Evolutionary conservation across 176 grass and related monocot genomes (phyloP).

Genomic region (Puccinellia tenuiflora): DNA sequence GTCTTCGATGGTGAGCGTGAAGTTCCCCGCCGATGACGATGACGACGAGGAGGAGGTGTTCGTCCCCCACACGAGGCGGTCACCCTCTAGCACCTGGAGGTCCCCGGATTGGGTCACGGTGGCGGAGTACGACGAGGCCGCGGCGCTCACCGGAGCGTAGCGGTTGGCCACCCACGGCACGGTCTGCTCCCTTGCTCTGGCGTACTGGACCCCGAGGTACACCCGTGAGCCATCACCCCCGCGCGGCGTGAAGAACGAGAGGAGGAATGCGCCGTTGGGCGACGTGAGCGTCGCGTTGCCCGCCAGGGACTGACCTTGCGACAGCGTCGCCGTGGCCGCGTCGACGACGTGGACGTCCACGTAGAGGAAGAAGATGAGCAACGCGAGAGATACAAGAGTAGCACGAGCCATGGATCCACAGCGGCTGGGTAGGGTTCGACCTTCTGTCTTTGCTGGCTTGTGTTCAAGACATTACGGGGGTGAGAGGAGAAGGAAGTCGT

Average conservation of each 20-base stretch:
- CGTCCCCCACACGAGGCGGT: conserved; percentile 35
- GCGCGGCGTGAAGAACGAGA: conserved; percentile 43
- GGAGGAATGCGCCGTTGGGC: conserved; percentile 26
- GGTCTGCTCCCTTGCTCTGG: conserved; percentile 22
- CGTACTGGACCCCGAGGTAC: conserved; percentile 58
- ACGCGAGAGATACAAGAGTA: neutral
- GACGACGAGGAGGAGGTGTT: neutral
- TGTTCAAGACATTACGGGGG: neutral
- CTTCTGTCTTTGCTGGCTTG: neutral
- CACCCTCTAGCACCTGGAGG: conserved; percentile 31
- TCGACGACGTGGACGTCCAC: neutral
- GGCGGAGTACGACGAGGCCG: conserved; percentile 14
- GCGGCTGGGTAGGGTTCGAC: neutral
- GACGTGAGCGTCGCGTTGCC: conserved; percentile 33
- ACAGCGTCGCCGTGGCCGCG: conserved; percentile 3
- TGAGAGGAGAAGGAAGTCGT: neutral
- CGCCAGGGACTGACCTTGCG: conserved; percentile 30
- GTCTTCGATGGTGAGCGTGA: conserved; percentile 16
- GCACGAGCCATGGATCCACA: conserved; percentile 8
- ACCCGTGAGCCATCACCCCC: conserved; percentile 18
- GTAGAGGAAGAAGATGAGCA: neutral
- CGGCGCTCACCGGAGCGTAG: conserved; percentile 23
- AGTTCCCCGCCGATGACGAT: neutral
- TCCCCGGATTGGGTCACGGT: conserved; percentile 35
- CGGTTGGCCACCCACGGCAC: conserved; percentile 70